Percentiles rank a stretch among this genome's conserved stretches.
These are phyloP conservation scores for Omphalotus olearius DNA, from an alignment of 1,284 basidiomycete genomes.

Conservation along the genomic window DNA sequence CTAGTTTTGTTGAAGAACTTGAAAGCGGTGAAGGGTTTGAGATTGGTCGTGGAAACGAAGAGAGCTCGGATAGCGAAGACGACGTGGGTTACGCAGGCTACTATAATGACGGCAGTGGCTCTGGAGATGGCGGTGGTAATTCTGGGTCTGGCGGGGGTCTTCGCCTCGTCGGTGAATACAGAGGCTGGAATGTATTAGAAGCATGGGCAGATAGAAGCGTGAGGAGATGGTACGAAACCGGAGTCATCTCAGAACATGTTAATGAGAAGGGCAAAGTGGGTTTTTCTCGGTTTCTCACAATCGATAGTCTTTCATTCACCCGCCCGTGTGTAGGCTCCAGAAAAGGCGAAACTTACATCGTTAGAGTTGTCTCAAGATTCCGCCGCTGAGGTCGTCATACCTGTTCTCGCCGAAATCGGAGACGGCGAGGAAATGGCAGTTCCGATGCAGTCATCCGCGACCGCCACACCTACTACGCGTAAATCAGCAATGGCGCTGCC, in stretches of 20 bases:
- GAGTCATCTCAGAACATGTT: slow-evolving; percentile 52
- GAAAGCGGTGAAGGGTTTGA: slow-evolving; percentile 88
- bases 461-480: slow-evolving; percentile 11
- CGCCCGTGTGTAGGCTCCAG: slow-evolving; percentile 14
- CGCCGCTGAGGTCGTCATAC: slow-evolving; percentile 45
- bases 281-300: slow-evolving; percentile 9
- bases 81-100: slow-evolving; percentile 84
- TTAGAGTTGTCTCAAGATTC: slow-evolving; percentile 35
- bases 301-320: slow-evolving; percentile 13
- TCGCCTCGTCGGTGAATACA: slow-evolving; percentile 76
- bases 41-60: slow-evolving; percentile 63
- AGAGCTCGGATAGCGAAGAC: slow-evolving; percentile 74
- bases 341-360: slow-evolving; percentile 35
- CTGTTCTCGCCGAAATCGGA: slow-evolving; percentile 38
- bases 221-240: slow-evolving; percentile 78
- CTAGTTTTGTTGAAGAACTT: slow-evolving; percentile 90
- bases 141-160: slow-evolving; percentile 61
- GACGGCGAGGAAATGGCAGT: slow-evolving; percentile 13
- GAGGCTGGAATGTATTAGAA: slow-evolving; percentile 87
- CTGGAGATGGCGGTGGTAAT: slow-evolving; percentile 73
- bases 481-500: slow-evolving; percentile 32
- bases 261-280: slow-evolving; percentile 47
- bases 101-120: slow-evolving; percentile 76
- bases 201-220: slow-evolving; percentile 88
- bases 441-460: neutral